These are phyloP conservation scores for Prunus mongolica DNA, from an alignment of 306 rosid genomes.

Conservation along the genomic window DNA sequence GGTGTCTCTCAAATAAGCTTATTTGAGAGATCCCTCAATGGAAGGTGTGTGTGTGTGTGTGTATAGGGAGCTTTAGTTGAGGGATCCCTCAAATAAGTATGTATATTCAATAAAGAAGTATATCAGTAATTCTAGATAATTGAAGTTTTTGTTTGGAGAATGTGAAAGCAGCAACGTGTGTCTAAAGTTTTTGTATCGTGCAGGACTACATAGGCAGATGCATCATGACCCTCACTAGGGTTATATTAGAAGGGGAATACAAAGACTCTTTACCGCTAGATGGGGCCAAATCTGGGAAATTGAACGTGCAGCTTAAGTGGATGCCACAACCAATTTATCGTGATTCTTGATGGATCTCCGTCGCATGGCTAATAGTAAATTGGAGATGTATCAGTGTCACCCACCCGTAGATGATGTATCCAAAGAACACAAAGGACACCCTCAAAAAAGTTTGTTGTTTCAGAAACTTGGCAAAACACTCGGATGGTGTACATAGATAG, in stretches of 20 bases:
- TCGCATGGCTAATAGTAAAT: not conserved
- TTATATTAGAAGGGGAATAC: slow-evolving; percentile 82
- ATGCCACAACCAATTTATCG: slow-evolving; percentile 84
- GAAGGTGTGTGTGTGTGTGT: too few relatives aligned
- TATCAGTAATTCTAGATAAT: not conserved
- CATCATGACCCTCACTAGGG: slow-evolving; percentile 85
- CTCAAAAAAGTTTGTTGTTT: slow-evolving; percentile 1
- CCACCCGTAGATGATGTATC: slow-evolving; percentile 1
- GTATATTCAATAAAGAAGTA: not conserved
- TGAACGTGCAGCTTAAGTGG: slow-evolving; percentile 90
- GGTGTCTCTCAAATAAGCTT: too few relatives aligned
- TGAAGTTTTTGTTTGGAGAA: not conserved
- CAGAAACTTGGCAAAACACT: not conserved
- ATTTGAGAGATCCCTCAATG: too few relatives aligned
- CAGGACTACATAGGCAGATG: slow-evolving; percentile 95
- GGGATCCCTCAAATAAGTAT: too few relatives aligned
- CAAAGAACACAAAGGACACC: not conserved
- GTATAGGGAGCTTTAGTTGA: too few relatives aligned
- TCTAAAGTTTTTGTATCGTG: not conserved
- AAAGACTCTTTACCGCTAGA: slow-evolving; percentile 70
- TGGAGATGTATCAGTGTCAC: not conserved
- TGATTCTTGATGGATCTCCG: slow-evolving; percentile 42
- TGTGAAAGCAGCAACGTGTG: not conserved
- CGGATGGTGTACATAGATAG: slow-evolving; percentile 41
- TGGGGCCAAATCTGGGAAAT: slow-evolving; percentile 74